Conservation (phyloP, 768 basidiomycete species). For the Lactarius akahatsu region DNA sequence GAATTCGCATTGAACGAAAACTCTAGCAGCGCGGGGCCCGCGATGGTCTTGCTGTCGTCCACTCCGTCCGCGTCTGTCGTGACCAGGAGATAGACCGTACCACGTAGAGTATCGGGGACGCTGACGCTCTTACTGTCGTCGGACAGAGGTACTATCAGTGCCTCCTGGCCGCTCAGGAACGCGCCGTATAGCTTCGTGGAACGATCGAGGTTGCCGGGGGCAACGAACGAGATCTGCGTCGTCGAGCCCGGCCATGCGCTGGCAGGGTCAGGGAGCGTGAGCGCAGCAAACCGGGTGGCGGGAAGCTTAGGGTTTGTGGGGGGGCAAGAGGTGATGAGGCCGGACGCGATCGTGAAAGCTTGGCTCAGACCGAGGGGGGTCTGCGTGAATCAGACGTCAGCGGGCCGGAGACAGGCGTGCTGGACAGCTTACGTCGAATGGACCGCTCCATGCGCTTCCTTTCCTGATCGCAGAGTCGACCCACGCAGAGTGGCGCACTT, state of each 20-base stretch:
- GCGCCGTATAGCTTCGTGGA: conserved; percentile 23
- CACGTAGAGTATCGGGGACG: conserved; percentile 22
- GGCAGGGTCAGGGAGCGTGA: conserved; percentile 36
- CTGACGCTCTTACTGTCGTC: conserved; percentile 17
- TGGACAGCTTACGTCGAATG: conserved; percentile 45
- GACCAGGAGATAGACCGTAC: conserved; percentile 23
- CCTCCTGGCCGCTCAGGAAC: conserved; percentile 26
- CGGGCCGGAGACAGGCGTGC: neutral
- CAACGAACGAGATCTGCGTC: conserved; percentile 15
- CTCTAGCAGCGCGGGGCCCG: conserved; percentile 28
- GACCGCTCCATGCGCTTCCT: conserved; percentile 53
- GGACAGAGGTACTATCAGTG: conserved; percentile 24
- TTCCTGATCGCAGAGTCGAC: conserved; percentile 50
- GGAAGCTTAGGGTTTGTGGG: conserved; percentile 48
- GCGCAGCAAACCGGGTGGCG: conserved; percentile 52
- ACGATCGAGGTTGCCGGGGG: conserved; percentile 1
- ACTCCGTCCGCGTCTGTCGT: conserved; percentile 21
- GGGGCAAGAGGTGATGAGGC: conserved; percentile 56
- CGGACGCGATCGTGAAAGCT: conserved; percentile 41
- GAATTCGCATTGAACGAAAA: conserved; percentile 24
- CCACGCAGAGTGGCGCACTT: conserved; percentile 67
- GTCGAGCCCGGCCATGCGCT: conserved; percentile 23
- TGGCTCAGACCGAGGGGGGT: conserved; percentile 44
- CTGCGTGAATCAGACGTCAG: conserved; percentile 36
- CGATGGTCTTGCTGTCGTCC: conserved; percentile 24